Percentiles rank a stretch among this genome's conserved stretches.
Conservation (phyloP, 164 flowering plant genomes). For the Liriodendron chinense region DNA sequence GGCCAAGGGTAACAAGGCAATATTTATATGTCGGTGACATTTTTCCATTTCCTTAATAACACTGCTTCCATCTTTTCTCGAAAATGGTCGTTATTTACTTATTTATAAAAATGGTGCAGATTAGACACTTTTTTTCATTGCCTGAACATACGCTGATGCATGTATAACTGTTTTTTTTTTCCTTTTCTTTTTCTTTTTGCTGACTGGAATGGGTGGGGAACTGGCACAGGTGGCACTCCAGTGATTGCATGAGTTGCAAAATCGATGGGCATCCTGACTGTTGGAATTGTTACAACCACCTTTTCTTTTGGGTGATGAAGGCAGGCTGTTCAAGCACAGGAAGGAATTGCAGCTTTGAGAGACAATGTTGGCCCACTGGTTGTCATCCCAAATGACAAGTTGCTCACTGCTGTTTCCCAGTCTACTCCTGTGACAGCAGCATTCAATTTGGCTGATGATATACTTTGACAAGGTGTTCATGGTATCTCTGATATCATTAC, state of each 20-base stretch:
- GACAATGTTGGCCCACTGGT: conserved; percentile 88
- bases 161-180: background rate
- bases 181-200: conserved; percentile 8
- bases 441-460: conserved; percentile 92
- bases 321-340: conserved; percentile 92
- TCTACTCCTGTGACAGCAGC: conserved; percentile 97
- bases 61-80: no score
- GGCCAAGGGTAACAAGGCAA: no score
- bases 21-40: no score
- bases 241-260: conserved; percentile 86
- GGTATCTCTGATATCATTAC: conserved; percentile 94
- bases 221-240: conserved; percentile 96
- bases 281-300: conserved; percentile 93
- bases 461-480: conserved; percentile 94
- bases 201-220: conserved; percentile 99
- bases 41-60: no score
- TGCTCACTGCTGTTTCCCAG: conserved; percentile 82
- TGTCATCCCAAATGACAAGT: conserved; percentile 94
- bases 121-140: no score
- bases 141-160: background rate
- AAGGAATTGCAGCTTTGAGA: conserved; percentile 93
- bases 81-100: no score
- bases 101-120: no score
- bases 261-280: conserved; percentile 90
- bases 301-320: conserved; percentile 92